Conservation (phyloP, 2,329 filamentous ascomycete genomes). For the Claviceps purpurea region DNA sequence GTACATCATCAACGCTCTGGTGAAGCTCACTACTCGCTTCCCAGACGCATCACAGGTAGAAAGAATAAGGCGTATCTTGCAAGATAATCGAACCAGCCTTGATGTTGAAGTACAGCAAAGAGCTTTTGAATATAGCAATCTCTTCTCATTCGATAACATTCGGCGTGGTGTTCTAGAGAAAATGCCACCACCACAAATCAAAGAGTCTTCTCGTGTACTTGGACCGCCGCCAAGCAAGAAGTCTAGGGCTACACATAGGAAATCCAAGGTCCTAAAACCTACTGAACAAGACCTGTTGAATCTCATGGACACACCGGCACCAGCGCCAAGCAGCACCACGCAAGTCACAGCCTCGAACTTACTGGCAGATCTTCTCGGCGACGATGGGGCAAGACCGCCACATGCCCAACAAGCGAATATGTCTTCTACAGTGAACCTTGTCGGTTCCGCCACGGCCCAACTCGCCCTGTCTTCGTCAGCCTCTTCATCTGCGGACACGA, state of each 20-base stretch:
- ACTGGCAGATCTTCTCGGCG: constrained; percentile 81
- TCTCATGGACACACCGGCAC: constrained; percentile 65
- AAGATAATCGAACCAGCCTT: constrained; percentile 68
- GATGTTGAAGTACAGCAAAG: constrained; percentile 95
- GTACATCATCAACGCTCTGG: constrained; percentile 88
- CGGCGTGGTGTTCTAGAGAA: constrained; percentile 85
- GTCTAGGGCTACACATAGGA: constrained; percentile 57
- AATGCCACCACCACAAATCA: constrained; percentile 95
- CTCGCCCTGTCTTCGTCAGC: constrained; percentile 18
- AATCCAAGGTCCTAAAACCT: constrained; percentile 64
- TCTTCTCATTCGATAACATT: constrained; percentile 84
- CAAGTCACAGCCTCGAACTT: constrained; percentile 69
- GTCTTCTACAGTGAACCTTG: constrained; percentile 83
- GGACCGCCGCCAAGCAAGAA: constrained; percentile 60
- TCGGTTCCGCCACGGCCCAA: constrained; percentile 37
- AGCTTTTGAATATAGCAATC: constrained; percentile 85
- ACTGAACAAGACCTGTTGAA: constrained; percentile 88
- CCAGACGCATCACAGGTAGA: constrained; percentile 76
- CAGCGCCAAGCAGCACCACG: constrained; percentile 34
- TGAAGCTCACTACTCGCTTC: constrained; percentile 87
- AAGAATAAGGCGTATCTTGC: constrained; percentile 65
- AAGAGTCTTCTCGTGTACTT: constrained; percentile 83
- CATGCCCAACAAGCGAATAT: constrained; percentile 43
- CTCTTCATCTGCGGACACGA: constrained; percentile 34
- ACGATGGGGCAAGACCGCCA: constrained; percentile 34